Conservation (phyloP, 106 monocot species). For the Apostasia ramifera region DNA sequence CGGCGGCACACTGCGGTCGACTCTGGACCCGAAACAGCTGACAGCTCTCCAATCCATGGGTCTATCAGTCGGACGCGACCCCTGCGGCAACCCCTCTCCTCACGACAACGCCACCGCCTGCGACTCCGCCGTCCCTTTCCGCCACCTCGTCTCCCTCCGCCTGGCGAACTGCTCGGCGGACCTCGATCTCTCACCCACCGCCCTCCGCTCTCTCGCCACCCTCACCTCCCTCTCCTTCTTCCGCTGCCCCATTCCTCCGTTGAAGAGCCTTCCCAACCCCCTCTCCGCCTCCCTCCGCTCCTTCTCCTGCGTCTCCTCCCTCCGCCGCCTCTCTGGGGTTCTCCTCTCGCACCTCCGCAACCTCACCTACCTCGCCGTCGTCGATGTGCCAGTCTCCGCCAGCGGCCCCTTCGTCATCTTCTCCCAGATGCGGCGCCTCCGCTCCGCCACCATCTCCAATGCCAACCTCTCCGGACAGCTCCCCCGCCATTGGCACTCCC, state of each 20-base stretch:
- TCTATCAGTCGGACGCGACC: constrained; percentile 34
- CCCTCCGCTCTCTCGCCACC: constrained; percentile 47
- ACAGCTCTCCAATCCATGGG: constrained; percentile 23
- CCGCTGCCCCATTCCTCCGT: constrained; percentile 4
- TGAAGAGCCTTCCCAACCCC: constrained; percentile 1
- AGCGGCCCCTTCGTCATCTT: constrained; percentile 38
- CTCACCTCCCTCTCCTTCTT: constrained; percentile 39
- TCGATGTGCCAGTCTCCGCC: constrained; percentile 42
- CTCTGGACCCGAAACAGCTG: constrained; percentile 64
- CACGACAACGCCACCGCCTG: constrained; percentile 48
- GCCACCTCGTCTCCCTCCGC: constrained; percentile 39
- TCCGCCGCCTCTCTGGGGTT: constrained; percentile 39
- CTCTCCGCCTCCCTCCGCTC: constrained; percentile 29
- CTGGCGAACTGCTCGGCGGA: constrained; percentile 71
- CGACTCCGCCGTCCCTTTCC: constrained; percentile 55
- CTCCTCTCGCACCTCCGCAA: constrained; percentile 58
- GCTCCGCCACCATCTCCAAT: constrained; percentile 42
- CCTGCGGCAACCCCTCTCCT: constrained; percentile 44
- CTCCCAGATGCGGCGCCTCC: constrained; percentile 55
- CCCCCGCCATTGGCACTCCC: constrained; percentile 72
- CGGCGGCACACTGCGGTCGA: not conserved
- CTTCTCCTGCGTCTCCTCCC: constrained; percentile 36
- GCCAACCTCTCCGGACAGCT: constrained; percentile 61
- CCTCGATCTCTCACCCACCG: constrained; percentile 40
- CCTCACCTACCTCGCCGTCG: constrained; percentile 60